phyloP scores from a whole-genome alignment of 257 asterid species.

The Plantago elongata region DNA sequence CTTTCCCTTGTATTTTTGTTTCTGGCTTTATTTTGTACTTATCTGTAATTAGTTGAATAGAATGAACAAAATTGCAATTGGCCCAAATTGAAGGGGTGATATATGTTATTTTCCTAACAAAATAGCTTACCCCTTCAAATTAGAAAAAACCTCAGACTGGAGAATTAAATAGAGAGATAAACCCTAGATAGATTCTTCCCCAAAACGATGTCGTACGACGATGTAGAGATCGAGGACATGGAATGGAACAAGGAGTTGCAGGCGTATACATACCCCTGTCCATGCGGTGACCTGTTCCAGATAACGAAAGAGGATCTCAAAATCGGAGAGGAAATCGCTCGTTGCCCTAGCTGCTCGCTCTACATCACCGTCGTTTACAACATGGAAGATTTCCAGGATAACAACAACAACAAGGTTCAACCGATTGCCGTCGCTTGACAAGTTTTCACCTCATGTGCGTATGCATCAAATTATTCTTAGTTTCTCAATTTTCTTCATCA shows the following conservation, averaged over 20 bases:
- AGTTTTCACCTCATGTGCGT: conserved; percentile 8
- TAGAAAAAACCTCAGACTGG: neutral
- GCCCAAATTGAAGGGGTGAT: too few relatives aligned
- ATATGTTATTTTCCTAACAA: too few relatives aligned
- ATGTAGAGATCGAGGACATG: conserved; percentile 97
- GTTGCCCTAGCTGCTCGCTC: conserved; percentile 92
- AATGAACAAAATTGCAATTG: too few relatives aligned
- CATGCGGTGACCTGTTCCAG: conserved; percentile 91
- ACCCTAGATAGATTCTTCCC: conserved; percentile 21
- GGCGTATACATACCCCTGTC: conserved; percentile 87
- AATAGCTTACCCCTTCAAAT: conserved; percentile 7
- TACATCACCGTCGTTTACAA: conserved; percentile 80
- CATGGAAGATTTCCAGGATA: conserved; percentile 67
- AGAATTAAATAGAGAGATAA: neutral
- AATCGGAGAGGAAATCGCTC: conserved; percentile 85
- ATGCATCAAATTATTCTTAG: neutral
- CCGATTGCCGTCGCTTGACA: conserved; percentile 73
- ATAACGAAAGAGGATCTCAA: conserved; percentile 76
- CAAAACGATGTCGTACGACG: conserved; percentile 82
- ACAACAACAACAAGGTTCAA: conserved; percentile 38
- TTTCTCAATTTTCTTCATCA: neutral
- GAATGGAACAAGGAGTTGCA: conserved; percentile 85
- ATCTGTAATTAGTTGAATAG: too few relatives aligned
- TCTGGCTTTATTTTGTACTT: too few relatives aligned
- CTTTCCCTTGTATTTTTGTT: too few relatives aligned